Percentiles rank a stretch among this genome's conserved stretches.
These are phyloP conservation scores for Diutina rugosa DNA, from an alignment of 1,139 yeast genomes.

Conservation along the genomic window DNA sequence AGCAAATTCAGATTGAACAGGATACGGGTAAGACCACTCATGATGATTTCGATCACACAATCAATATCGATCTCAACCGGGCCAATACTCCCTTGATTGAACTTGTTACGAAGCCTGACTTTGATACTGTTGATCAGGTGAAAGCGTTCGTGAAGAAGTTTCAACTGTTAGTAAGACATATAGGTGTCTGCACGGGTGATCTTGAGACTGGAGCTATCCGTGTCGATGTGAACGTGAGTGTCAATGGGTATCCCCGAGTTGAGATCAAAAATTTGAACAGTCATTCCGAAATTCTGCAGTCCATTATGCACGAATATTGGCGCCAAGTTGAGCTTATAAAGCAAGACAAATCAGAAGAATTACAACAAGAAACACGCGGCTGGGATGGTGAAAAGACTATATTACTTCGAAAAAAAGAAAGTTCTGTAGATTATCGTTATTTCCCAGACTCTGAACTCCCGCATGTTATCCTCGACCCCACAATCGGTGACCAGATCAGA, in stretches of 20 bases:
- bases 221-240: slow-evolving; percentile 84
- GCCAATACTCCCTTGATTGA: slow-evolving; percentile 82
- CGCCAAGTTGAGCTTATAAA: slow-evolving; percentile 44
- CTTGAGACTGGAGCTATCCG: slow-evolving; percentile 91
- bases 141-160: slow-evolving; percentile 71
- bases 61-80: slow-evolving; percentile 68
- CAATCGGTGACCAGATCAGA: slow-evolving; percentile 19
- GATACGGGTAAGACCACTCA: slow-evolving; percentile 84
- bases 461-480: slow-evolving; percentile 30
- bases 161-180: slow-evolving; percentile 54
- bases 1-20: slow-evolving; percentile 81
- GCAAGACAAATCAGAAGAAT: slow-evolving; percentile 14
- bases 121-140: slow-evolving; percentile 54
- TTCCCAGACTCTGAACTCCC: slow-evolving; percentile 93
- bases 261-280: slow-evolving; percentile 86
- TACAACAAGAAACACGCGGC: slow-evolving; percentile 71
- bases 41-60: slow-evolving; percentile 23
- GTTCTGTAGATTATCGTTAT: slow-evolving; percentile 76
- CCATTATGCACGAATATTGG: slow-evolving; percentile 61
- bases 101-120: slow-evolving; percentile 85
- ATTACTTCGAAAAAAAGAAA: slow-evolving; percentile 63
- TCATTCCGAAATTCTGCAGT: slow-evolving; percentile 66
- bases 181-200: slow-evolving; percentile 77
- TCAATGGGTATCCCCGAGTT: slow-evolving; percentile 58
- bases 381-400: slow-evolving; percentile 74